A percentile compares a stretch with the other conserved stretches of the same genome.
phyloP scores from a whole-genome alignment of 306 rosid species.

The Cucumis hystrix region DNA sequence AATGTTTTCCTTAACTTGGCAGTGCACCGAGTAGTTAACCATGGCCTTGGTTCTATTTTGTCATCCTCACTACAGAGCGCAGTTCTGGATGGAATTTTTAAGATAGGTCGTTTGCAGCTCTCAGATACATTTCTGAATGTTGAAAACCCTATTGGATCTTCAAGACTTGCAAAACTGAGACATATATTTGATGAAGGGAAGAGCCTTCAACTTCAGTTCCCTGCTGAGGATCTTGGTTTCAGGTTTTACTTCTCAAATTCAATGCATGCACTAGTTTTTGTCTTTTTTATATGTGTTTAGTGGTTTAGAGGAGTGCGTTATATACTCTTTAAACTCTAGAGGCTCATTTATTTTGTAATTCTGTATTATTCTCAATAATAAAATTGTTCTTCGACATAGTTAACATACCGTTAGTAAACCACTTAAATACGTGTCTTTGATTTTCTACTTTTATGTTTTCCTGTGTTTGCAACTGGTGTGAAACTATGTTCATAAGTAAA shows the following conservation, averaged over 20 bases:
- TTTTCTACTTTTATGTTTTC: no score
- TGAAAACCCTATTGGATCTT: slow-evolving; percentile 64
- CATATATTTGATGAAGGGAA: slow-evolving; percentile 84
- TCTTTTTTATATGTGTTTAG: not conserved
- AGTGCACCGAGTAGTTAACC: slow-evolving; percentile 50
- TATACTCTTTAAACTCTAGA: no score
- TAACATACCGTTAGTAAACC: no score
- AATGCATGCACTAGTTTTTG: not conserved
- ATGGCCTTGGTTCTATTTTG: slow-evolving; percentile 56
- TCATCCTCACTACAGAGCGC: slow-evolving; percentile 58
- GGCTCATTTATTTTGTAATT: no score
- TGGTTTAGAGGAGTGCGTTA: no score
- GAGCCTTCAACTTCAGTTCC: slow-evolving; percentile 97
- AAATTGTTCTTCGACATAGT: no score
- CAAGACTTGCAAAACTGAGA: slow-evolving; percentile 64
- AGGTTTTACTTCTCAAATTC: slow-evolving; percentile 33
- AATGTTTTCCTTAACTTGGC: slow-evolving; percentile 22
- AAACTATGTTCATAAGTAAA: not conserved
- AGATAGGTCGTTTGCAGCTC: slow-evolving; percentile 72
- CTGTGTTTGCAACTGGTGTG: not conserved
- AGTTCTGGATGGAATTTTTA: slow-evolving; percentile 75
- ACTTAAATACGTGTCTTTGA: no score
- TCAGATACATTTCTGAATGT: slow-evolving; percentile 59
- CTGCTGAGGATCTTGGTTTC: slow-evolving; percentile 93
- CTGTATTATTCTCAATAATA: no score